These are phyloP conservation scores for Penicillium silybi DNA, from an alignment of 495 filamentous ascomycete species.

Conservation along the genomic window DNA sequence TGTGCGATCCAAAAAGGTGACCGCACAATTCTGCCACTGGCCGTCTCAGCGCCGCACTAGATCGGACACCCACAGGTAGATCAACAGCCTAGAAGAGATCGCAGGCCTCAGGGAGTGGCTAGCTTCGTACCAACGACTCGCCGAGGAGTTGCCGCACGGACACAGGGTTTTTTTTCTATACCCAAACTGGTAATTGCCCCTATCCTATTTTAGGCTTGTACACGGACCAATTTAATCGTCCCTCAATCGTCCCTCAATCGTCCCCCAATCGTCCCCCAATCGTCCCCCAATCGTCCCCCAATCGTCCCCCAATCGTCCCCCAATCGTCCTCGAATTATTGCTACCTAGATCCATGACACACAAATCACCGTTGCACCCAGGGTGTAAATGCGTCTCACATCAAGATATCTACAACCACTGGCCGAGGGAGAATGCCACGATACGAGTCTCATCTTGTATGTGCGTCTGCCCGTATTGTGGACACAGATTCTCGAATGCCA, in stretches of 20 bases:
- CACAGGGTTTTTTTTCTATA: too few relatives aligned
- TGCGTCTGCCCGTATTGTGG: slow-evolving; percentile 10
- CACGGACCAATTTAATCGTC: too few relatives aligned
- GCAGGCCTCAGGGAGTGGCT: too few relatives aligned
- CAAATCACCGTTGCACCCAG: slow-evolving; percentile 1
- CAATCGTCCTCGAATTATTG: not conserved
- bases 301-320: not conserved
- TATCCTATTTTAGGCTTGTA: too few relatives aligned
- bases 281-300: slow-evolving; percentile 2
- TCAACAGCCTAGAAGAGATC: too few relatives aligned
- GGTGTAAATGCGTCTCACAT: not conserved
- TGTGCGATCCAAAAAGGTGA: too few relatives aligned
- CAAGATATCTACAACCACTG: not conserved
- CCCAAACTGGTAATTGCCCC: too few relatives aligned
- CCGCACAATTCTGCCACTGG: too few relatives aligned
- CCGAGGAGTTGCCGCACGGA: too few relatives aligned
- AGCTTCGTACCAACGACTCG: too few relatives aligned
- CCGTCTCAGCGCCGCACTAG: too few relatives aligned
- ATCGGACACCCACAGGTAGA: too few relatives aligned
- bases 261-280: slow-evolving; percentile 3
- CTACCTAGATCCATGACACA: slow-evolving; percentile 1
- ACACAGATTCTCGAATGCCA: slow-evolving; percentile 7
- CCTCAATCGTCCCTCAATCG: slow-evolving; percentile 7
- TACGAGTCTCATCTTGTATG: slow-evolving; percentile 10
- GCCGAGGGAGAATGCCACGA: slow-evolving; percentile 8